Evolutionary conservation across 192 early-diverging fungal genomes (phyloP), one percentile per base, ranked within the genome.

Genomic region (Geranomyces michiganensis): DNA sequence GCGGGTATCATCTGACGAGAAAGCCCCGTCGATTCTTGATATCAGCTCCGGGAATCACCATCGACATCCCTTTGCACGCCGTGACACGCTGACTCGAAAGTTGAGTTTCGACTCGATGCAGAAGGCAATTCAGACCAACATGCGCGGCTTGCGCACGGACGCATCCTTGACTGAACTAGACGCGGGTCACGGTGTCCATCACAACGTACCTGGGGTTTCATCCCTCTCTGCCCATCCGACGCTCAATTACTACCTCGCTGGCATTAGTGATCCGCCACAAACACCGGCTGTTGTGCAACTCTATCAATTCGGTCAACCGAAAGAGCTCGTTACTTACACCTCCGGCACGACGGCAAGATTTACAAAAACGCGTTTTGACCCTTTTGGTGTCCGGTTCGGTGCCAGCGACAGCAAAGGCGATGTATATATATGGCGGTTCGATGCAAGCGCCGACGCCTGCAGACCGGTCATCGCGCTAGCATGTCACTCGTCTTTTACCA

Each of bases 271-370:
- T 22, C 58, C 70, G 19, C 53, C 79, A 5, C 72, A 75, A 46
- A 60, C 43, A 36, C 55, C 53, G 22, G 62, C 78, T 1, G 61
- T 70, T 21, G 90, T 91, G 26, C 83, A 87, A 1, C 82, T 94
- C 2, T 94, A 88, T 82, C 92, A 93, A 69, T 94, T 87, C 81
- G 91, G 92, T 1, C 91, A 94, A 67, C 78, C 82, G 17, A 74
- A 77, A 32, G 88, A 89, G 53, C 79, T 94, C 5, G 82, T 89
- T 30, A 82, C 76, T 6, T 93, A 93, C 70, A 84, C 56, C 61
- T 82, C 53, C 68, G 55, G 65, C 56, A 82, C 68, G 70, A 81
- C 70, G 63, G 82, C 86, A 67, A 79, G 68, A 36, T 55, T 83
- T 51, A 76, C 74, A 17, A 56, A 70, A 43, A 68, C 67, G 56